These are phyloP conservation scores for Ramaria sp. DNA, from an alignment of 768 basidiomycete species.

Conservation along the genomic window DNA sequence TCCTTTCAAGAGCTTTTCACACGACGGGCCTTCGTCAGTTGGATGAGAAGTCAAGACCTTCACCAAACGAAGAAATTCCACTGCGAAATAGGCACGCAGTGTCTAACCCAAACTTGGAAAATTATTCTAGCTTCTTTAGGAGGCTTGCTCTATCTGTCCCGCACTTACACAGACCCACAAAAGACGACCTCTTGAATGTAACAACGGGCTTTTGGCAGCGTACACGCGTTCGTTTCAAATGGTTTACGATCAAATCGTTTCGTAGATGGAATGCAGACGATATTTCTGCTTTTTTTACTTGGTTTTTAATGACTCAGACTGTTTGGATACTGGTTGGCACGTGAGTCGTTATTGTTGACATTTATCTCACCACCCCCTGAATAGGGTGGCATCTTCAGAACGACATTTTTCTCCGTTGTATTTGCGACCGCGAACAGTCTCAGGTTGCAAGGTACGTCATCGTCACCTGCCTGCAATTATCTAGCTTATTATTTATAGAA, in stretches of 20 bases:
- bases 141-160: constrained; percentile 72
- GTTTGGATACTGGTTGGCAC: constrained; percentile 94
- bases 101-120: constrained; percentile 28
- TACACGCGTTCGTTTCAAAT: constrained; percentile 84
- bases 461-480: not conserved
- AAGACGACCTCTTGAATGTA: constrained; percentile 80
- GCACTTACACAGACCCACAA: constrained; percentile 55
- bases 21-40: not conserved
- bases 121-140: constrained; percentile 74
- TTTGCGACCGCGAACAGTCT: constrained; percentile 86
- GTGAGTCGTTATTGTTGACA: constrained; percentile 33
- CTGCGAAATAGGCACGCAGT: not conserved
- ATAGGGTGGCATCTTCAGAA: constrained; percentile 32
- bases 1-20: not conserved
- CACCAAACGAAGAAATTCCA: not conserved
- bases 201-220: constrained; percentile 89
- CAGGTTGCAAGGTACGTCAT: constrained; percentile 57
- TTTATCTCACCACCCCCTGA: not conserved
- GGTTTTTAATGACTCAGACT: constrained; percentile 93
- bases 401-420: constrained; percentile 91
- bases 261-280: constrained; percentile 94
- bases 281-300: constrained; percentile 90
- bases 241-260: constrained; percentile 94
- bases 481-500: constrained; percentile 31
- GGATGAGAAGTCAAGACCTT: not conserved